A percentile compares a stretch with the other conserved stretches of the same genome.
These are phyloP conservation scores for Macrophomina pseudophaseolina DNA, from an alignment of 2,329 filamentous ascomycete species.

Conservation along the genomic window DNA sequence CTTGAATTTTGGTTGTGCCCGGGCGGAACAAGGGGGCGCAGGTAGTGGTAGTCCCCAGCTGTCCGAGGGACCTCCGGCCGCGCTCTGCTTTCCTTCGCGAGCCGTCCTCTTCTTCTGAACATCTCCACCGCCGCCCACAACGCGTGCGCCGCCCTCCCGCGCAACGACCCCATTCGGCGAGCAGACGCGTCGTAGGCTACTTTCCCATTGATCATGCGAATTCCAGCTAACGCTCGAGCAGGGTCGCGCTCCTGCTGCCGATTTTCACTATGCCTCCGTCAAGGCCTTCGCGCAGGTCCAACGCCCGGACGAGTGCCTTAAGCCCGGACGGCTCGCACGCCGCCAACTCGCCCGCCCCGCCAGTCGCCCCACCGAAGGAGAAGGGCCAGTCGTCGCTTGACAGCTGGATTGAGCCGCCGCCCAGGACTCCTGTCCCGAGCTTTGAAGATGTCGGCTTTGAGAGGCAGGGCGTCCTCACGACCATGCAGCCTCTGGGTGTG, in stretches of 20 bases:
- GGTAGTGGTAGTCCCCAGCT: conserved; percentile 10
- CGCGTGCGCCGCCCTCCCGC: conserved; percentile 22
- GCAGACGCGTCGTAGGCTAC: conserved; percentile 25
- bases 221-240: conserved; percentile 21
- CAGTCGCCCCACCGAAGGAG: conserved; percentile 34
- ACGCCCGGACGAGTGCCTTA: conserved; percentile 27
- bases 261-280: conserved; percentile 37
- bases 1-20: conserved; percentile 3
- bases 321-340: conserved; percentile 23
- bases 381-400: conserved; percentile 48
- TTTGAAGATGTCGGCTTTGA: conserved; percentile 79
- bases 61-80: conserved; percentile 20
- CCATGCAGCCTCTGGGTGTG: conserved; percentile 81
- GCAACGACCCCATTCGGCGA: conserved; percentile 25
- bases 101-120: conserved; percentile 15
- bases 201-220: neutral
- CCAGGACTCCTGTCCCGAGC: conserved; percentile 64
- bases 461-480: conserved; percentile 76
- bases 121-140: conserved; percentile 22
- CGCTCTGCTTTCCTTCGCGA: conserved; percentile 26
- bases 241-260: conserved; percentile 26
- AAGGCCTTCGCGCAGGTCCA: conserved; percentile 43
- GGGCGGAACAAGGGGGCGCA: conserved; percentile 21
- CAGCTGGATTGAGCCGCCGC: conserved; percentile 63
- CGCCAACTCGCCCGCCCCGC: conserved; percentile 37